Conservation (phyloP, 2,329 filamentous ascomycete genomes). For the Colletotrichum tabaci region DNA sequence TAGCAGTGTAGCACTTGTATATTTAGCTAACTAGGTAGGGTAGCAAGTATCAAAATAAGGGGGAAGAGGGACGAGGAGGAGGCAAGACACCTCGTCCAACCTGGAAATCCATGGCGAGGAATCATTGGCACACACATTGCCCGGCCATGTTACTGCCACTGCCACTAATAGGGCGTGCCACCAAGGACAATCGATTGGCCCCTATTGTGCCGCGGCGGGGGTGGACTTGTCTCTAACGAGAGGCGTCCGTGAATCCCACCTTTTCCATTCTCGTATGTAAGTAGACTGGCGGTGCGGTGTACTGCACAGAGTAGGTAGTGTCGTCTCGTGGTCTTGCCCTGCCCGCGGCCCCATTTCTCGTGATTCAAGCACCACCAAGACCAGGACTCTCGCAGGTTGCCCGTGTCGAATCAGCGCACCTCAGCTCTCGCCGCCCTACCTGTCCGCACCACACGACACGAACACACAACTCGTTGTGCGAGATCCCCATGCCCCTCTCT, state of each 20-base stretch:
- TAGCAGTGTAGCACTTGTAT: no score
- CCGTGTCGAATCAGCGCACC: not conserved
- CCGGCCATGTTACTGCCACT: not conserved
- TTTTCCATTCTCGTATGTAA: not conserved
- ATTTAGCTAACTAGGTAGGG: not conserved
- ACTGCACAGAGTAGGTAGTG: no score
- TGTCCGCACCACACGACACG: not conserved
- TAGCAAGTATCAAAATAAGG: not conserved
- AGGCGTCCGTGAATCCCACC: not conserved
- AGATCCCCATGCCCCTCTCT: no score
- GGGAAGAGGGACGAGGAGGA: conserved; percentile 1
- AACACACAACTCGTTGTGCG: not conserved
- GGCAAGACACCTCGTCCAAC: conserved; percentile 8
- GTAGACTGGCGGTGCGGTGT: no score
- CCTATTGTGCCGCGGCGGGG: conserved; percentile 22
- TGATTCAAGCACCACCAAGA: not conserved
- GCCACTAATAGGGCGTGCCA: conserved; percentile 12
- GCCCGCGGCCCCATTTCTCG: conserved; percentile 6
- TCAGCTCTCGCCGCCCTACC: not conserved
- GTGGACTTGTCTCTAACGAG: conserved; percentile 16
- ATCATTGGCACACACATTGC: conserved; percentile 28
- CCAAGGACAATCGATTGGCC: conserved; percentile 28
- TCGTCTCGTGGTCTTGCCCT: conserved; percentile 15
- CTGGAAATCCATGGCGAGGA: conserved; percentile 10
- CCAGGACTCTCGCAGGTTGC: not conserved